Conservation (phyloP, 2,329 filamentous ascomycete species). For the Amylocarpus encephaloides region DNA sequence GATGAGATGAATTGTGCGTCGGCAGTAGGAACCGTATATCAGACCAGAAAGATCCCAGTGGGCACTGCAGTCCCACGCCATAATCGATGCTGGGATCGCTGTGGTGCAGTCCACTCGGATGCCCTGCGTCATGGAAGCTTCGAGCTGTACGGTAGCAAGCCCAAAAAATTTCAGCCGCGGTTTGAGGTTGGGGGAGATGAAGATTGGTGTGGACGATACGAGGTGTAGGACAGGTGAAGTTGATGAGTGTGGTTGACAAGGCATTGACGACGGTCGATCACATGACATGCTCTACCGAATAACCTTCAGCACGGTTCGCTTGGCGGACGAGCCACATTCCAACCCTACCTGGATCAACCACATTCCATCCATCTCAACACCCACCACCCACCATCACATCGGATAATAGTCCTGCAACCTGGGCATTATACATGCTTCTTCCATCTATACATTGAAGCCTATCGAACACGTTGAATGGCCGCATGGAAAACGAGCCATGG, state of each 20-base stretch:
- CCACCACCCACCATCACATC: background rate
- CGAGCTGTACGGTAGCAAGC: too few relatives aligned
- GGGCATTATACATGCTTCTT: background rate
- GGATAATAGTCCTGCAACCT: background rate
- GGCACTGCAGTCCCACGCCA: background rate
- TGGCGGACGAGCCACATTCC: background rate
- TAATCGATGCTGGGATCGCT: background rate
- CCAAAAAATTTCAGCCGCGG: too few relatives aligned
- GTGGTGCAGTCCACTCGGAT: background rate
- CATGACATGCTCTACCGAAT: too few relatives aligned
- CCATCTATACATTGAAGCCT: too few relatives aligned
- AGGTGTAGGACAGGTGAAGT: too few relatives aligned
- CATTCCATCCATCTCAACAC: background rate
- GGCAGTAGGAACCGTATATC: background rate
- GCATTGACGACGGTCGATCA: too few relatives aligned
- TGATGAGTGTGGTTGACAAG: too few relatives aligned
- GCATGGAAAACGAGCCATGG: too few relatives aligned
- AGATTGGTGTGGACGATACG: background rate
- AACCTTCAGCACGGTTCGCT: background rate
- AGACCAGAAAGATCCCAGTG: background rate
- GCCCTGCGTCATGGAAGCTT: too few relatives aligned
- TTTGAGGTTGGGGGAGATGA: background rate
- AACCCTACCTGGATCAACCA: background rate
- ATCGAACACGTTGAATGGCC: too few relatives aligned
- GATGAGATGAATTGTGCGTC: background rate